A percentile compares a stretch with the other conserved stretches of the same genome.
These are phyloP conservation scores for Colletotrichum sidae DNA, from an alignment of 2,329 filamentous ascomycete genomes.

Conservation along the genomic window DNA sequence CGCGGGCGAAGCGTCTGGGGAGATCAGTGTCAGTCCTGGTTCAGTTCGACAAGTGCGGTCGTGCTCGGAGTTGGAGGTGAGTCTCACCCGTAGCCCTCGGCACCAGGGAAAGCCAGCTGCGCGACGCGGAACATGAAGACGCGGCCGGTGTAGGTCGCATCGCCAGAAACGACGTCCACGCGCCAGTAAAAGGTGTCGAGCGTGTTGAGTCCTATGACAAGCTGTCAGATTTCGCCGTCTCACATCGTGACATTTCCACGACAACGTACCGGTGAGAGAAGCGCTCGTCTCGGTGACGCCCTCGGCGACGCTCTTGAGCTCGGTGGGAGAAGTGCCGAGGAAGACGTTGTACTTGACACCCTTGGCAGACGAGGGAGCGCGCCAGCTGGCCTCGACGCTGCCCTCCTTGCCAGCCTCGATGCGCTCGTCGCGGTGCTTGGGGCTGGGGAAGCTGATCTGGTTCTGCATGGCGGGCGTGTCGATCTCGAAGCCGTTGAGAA, in stretches of 20 bases:
- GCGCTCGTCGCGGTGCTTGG: slow-evolving; percentile 45
- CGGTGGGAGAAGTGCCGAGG: slow-evolving; percentile 38
- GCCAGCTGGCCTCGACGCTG: slow-evolving; percentile 41
- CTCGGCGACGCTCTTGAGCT: slow-evolving; percentile 37
- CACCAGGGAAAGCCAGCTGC: slow-evolving; percentile 51
- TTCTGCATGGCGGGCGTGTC: slow-evolving; percentile 41
- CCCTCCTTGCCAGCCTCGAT: slow-evolving; percentile 38
- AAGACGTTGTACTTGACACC: slow-evolving; percentile 44
- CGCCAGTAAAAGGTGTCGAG: slow-evolving; percentile 47
- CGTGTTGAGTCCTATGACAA: slow-evolving; percentile 37
- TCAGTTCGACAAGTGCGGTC: background rate
- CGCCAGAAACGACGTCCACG: slow-evolving; percentile 42
- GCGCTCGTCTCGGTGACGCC: slow-evolving; percentile 26
- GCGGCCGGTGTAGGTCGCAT: slow-evolving; percentile 40
- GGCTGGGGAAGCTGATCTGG: slow-evolving; percentile 44
- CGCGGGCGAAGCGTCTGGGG: slow-evolving; percentile 44
- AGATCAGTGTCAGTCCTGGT: slow-evolving; percentile 7
- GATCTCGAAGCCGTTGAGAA: slow-evolving; percentile 47
- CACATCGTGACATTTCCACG: fast-evolving
- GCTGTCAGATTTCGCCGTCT: background rate
- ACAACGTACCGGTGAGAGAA: slow-evolving; percentile 20
- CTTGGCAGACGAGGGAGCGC: slow-evolving; percentile 35
- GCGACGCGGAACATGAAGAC: slow-evolving; percentile 45
- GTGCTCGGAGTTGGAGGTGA: background rate
- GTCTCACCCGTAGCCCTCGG: slow-evolving; percentile 49